These are phyloP conservation scores for Phoma sp. DNA, from an alignment of 2,329 filamentous ascomycete genomes.

Conservation along the genomic window DNA sequence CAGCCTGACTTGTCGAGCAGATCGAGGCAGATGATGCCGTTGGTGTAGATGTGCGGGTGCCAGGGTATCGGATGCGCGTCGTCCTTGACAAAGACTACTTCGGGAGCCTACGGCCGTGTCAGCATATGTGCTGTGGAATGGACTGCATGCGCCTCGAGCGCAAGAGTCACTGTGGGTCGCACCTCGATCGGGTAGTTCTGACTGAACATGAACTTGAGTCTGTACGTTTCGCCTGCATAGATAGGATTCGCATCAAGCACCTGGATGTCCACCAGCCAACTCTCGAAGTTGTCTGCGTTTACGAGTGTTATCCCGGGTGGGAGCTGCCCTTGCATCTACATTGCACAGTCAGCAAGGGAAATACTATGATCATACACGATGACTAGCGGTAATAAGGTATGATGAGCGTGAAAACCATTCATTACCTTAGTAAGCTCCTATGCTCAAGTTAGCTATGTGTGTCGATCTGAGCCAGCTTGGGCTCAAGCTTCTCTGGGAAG, in stretches of 20 bases:
- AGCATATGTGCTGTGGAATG: neutral
- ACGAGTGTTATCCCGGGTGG: slow-evolving; percentile 78
- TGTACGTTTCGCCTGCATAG: slow-evolving; percentile 79
- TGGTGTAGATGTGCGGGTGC: slow-evolving; percentile 97
- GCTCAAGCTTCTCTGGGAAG: neutral
- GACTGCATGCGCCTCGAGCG: neutral
- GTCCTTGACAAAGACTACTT: slow-evolving; percentile 83
- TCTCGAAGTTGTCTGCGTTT: slow-evolving; percentile 78
- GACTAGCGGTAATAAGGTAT: neutral
- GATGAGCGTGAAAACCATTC: neutral
- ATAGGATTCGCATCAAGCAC: slow-evolving; percentile 91
- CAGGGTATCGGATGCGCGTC: slow-evolving; percentile 75
- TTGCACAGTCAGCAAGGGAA: neutral
- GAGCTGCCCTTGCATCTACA: slow-evolving; percentile 62
- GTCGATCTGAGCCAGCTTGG: neutral
- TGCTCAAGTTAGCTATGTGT: neutral
- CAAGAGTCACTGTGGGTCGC: neutral
- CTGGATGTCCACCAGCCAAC: slow-evolving; percentile 91
- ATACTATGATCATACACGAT: neutral
- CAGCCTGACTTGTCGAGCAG: slow-evolving; percentile 86
- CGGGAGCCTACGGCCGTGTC: slow-evolving; percentile 71
- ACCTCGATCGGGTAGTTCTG: slow-evolving; percentile 82
- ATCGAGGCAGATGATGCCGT: slow-evolving; percentile 97
- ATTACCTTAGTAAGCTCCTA: slow-evolving; percentile 32
- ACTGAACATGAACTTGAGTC: slow-evolving; percentile 86